Percentiles rank a stretch among this genome's conserved stretches.
phyloP scores from a whole-genome alignment of 495 filamentous ascomycete genomes.

The Penicillium pulvis region DNA sequence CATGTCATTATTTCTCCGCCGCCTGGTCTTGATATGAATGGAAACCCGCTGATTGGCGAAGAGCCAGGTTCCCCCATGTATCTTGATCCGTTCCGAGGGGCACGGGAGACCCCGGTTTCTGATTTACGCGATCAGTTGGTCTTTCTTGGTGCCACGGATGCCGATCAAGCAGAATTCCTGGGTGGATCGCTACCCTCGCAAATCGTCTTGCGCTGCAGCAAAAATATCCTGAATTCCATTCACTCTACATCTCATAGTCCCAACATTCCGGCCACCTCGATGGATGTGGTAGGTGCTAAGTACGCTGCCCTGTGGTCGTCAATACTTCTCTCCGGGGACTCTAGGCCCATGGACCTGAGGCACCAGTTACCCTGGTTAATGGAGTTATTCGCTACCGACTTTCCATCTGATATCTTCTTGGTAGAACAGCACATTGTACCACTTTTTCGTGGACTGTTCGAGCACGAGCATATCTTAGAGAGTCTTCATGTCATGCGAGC shows the following conservation, averaged over 20 bases:
- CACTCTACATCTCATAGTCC: constrained; percentile 39
- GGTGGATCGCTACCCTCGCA: constrained; percentile 59
- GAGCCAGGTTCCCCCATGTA: constrained; percentile 63
- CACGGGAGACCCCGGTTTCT: constrained; percentile 61
- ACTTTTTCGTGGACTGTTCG: constrained; percentile 46
- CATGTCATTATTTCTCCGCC: constrained; percentile 69
- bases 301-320: constrained; percentile 82
- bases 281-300: constrained; percentile 64
- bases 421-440: constrained; percentile 67
- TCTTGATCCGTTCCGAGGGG: constrained; percentile 78
- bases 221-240: constrained; percentile 73
- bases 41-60: constrained; percentile 50
- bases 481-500: constrained; percentile 60
- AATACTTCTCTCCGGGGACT: constrained; percentile 57
- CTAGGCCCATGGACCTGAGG: constrained; percentile 54
- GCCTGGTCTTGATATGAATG: constrained; percentile 62
- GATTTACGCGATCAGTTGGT: constrained; percentile 61
- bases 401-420: constrained; percentile 62
- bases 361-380: constrained; percentile 68
- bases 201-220: constrained; percentile 73
- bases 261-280: constrained; percentile 25
- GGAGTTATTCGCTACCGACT: constrained; percentile 64
- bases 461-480: constrained; percentile 49
- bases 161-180: constrained; percentile 59
- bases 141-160: constrained; percentile 59